These are phyloP conservation scores for Penicillium angulare DNA, from an alignment of 495 filamentous ascomycete genomes.

Conservation along the genomic window DNA sequence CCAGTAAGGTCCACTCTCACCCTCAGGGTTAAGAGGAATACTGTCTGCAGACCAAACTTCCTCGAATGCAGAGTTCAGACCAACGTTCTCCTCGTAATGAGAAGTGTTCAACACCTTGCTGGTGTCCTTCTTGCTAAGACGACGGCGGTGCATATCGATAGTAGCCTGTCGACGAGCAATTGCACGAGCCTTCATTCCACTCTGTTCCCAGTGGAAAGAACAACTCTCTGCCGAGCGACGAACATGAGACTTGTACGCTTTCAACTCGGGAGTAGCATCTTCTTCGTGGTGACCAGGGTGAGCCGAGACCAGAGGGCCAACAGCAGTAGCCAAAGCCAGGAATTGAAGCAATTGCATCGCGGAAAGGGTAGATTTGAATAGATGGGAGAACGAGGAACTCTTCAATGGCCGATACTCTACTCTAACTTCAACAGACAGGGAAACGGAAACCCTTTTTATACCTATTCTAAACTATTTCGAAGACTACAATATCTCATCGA, in stretches of 20 bases:
- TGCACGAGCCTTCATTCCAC: background rate
- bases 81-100: background rate
- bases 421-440: too few relatives aligned
- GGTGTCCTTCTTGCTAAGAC: background rate
- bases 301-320: background rate
- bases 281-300: background rate
- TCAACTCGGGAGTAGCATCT: background rate
- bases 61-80: background rate
- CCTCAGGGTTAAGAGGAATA: background rate
- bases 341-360: background rate
- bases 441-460: background rate
- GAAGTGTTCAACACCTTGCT: background rate
- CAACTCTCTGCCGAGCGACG: background rate
- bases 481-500: background rate
- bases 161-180: background rate
- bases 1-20: constrained; percentile 8
- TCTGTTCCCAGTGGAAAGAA: background rate
- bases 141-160: background rate
- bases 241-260: background rate
- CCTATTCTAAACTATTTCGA: background rate
- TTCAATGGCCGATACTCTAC: too few relatives aligned
- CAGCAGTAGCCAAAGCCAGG: background rate
- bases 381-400: too few relatives aligned
- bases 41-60: background rate
- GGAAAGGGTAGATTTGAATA: too few relatives aligned